Base-by-base conservation (phyloP, 2,329 filamentous ascomycete genomes). In the Pyrenochaeta sp. region DNA sequence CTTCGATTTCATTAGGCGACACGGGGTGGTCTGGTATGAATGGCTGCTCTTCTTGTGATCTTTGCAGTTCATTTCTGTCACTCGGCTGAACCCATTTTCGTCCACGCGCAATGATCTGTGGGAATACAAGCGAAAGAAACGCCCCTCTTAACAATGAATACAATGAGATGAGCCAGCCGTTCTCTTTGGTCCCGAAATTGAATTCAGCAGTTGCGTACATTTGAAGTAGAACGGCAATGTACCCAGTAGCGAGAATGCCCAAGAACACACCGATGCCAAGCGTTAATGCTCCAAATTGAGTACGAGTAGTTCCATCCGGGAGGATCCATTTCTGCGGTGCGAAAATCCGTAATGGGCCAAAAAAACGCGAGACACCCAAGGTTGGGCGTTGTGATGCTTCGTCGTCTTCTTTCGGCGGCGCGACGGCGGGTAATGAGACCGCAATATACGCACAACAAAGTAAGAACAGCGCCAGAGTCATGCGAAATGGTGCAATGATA, bases 221-320 rank as follows among this genome's bases (percentile, higher is more conserved):
- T 49, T 82, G 80, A 0, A 82, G 72, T 10, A 91, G 75, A 0
- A 85, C 78, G 0, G 86, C 85, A 0, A 88, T 87, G 50, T 89
- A 91, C 1, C 86, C 87, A 0, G 88, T 90, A 0, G 88, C 87
- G 1, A 90, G 79, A 67, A 90, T 87, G 0, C 85, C 87, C 0
- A 89, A 73, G 53, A 90, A 91, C 2, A 89, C 86, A 1, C 88
- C 88, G 0, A 80, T 74, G 17, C 86, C 88, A 2, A 91, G 81
- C 1, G 90, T 82, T 2, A 88, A 73, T 0, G 89, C 81, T 1
- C 88, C 87, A 20, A 85, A 85, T 57, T 90, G 85, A 15, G 75
- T 84, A 43, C 74, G 77, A 4, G 82, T 63, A 1, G 74, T 76
- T 1, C 88, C 88, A 44, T 81, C 78, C 0, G 65, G 62, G 0